Evolutionary conservation across 805 yeast genomes (phyloP).

Genomic region (Metschnikowia baotianmanensis): DNA sequence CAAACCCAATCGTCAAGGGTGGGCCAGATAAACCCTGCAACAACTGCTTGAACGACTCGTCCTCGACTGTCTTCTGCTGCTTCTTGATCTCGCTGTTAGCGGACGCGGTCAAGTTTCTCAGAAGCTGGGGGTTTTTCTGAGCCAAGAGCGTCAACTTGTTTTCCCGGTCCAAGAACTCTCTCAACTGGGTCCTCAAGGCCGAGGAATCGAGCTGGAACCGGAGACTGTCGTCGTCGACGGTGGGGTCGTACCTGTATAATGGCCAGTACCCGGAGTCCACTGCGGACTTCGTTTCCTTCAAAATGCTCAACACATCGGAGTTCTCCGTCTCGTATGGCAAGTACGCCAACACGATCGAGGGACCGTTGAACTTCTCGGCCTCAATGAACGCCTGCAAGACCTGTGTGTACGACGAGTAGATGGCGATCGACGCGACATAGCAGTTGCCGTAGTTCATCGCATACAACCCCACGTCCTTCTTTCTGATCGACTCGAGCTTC

Average conservation of each 20-base stretch:
- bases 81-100: conserved; percentile 57
- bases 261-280: conserved; percentile 98
- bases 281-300: conserved; percentile 84
- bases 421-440: conserved; percentile 92
- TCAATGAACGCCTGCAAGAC: conserved; percentile 83
- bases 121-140: conserved; percentile 66
- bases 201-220: conserved; percentile 87
- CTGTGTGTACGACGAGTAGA: conserved; percentile 91
- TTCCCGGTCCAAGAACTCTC: conserved; percentile 83
- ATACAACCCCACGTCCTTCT: conserved; percentile 89
- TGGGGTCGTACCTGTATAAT: conserved; percentile 80
- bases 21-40: conserved; percentile 91
- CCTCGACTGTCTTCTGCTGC: conserved; percentile 65
- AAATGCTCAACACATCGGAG: conserved; percentile 66
- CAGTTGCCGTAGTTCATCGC: conserved; percentile 91
- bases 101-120: conserved; percentile 65
- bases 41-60: conserved; percentile 70
- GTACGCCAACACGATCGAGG: conserved; percentile 87
- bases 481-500: conserved; percentile 51
- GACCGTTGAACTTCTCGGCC: conserved; percentile 88
- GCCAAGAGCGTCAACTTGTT: conserved; percentile 80
- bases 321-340: conserved; percentile 69
- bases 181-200: conserved; percentile 69
- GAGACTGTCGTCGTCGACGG: conserved; percentile 43
- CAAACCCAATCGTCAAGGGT: conserved; percentile 80